A percentile compares a stretch with the other conserved stretches of the same genome.
phyloP scores from a whole-genome alignment of 495 filamentous ascomycete species.

The Talaromyces wortmannii region DNA sequence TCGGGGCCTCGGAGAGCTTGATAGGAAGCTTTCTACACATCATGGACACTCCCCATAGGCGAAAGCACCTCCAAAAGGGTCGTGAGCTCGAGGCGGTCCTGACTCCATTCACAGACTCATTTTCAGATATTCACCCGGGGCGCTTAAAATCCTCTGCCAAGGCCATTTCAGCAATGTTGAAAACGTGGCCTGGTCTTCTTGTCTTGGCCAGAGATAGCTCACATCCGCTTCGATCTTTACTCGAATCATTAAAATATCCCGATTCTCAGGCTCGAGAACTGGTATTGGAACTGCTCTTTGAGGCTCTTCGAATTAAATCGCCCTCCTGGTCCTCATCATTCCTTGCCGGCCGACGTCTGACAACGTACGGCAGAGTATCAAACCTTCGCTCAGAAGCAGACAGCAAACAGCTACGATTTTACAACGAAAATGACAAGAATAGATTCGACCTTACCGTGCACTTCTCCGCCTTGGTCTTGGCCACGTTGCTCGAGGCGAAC shows the following conservation, averaged over 20 bases:
- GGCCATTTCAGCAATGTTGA: constrained; percentile 79
- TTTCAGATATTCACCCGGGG: constrained; percentile 62
- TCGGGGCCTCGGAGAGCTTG: constrained; percentile 83
- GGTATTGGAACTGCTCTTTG: constrained; percentile 83
- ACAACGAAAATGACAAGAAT: constrained; percentile 55
- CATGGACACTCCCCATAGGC: constrained; percentile 73
- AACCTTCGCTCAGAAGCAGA: constrained; percentile 69
- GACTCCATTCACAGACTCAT: constrained; percentile 81
- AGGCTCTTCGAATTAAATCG: constrained; percentile 86
- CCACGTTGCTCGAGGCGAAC: constrained; percentile 76
- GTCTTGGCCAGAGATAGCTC: constrained; percentile 79
- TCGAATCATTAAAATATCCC: constrained; percentile 70
- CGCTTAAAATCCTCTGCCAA: constrained; percentile 78
- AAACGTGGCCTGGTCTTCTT: constrained; percentile 87
- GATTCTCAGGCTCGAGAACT: constrained; percentile 56
- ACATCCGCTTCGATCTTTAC: constrained; percentile 71
- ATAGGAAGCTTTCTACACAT: constrained; percentile 80
- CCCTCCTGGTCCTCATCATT: constrained; percentile 97
- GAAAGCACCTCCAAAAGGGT: constrained; percentile 73
- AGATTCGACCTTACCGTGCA: constrained; percentile 85
- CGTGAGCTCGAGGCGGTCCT: constrained; percentile 76
- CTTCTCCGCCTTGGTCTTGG: constrained; percentile 84
- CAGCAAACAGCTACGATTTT: constrained; percentile 24
- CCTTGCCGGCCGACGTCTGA: constrained; percentile 83
- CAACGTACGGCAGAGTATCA: constrained; percentile 87